phyloP scores from a whole-genome alignment of 176 grass and related monocot genomes.

The Dendrocalamus sinicus region DNA sequence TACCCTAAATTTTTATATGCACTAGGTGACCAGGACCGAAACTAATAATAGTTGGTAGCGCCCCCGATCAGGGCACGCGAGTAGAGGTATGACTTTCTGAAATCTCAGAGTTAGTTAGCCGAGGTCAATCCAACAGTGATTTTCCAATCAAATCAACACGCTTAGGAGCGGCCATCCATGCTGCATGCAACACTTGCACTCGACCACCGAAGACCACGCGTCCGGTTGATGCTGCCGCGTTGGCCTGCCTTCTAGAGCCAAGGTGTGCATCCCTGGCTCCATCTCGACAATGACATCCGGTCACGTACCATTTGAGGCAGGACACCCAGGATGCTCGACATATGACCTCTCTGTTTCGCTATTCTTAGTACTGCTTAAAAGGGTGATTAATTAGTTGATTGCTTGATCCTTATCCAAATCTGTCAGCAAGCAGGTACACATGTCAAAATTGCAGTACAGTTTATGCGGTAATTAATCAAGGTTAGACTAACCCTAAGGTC shows the following conservation, averaged over 20 bases:
- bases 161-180: neutral
- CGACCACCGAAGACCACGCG: slow-evolving; percentile 21
- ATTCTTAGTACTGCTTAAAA: neutral
- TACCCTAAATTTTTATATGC: no score
- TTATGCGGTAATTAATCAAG: neutral
- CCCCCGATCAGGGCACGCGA: no score
- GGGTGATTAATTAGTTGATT: neutral
- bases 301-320: neutral
- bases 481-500: neutral
- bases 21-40: no score
- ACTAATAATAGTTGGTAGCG: no score
- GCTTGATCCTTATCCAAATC: slow-evolving; percentile 21
- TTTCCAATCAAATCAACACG: neutral
- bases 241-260: slow-evolving; percentile 43
- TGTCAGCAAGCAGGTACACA: neutral
- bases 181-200: neutral
- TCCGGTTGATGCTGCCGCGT: neutral
- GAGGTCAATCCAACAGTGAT: no score
- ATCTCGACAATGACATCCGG: slow-evolving; percentile 5
- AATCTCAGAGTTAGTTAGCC: no score
- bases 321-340: neutral
- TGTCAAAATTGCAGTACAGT: neutral
- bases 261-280: neutral
- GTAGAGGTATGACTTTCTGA: no score
- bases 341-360: neutral